phyloP scores from a whole-genome alignment of 73 alveolate genomes.

The Diophrys appendiculata region DNA sequence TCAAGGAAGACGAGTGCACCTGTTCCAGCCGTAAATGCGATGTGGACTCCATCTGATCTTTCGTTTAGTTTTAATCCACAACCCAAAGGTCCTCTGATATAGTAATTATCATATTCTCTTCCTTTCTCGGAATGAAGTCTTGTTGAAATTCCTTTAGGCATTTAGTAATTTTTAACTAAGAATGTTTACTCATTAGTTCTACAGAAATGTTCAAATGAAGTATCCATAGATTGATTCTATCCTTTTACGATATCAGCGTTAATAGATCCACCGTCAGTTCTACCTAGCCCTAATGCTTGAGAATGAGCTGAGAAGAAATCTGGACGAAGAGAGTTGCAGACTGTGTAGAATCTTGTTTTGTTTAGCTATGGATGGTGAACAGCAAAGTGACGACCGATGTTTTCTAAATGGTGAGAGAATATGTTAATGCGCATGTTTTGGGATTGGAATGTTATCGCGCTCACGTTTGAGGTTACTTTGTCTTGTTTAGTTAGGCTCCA shows the following conservation, averaged over 20 bases:
- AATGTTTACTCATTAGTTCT: background rate
- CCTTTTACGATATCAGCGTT: no score
- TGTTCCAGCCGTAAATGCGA: conserved; percentile 36
- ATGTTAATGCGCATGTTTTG: background rate
- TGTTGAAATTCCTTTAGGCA: background rate
- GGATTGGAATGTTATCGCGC: background rate
- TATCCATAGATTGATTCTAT: no score
- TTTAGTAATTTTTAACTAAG: background rate
- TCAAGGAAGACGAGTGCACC: conserved; percentile 43
- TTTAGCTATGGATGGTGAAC: background rate
- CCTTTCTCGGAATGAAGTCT: background rate
- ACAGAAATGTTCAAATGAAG: no score
- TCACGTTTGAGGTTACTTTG: background rate
- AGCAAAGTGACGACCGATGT: conserved; percentile 10
- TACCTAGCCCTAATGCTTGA: no score
- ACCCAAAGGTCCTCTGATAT: conserved; percentile 44
- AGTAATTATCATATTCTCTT: background rate
- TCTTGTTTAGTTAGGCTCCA: background rate
- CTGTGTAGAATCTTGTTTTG: background rate
- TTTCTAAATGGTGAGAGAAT: background rate
- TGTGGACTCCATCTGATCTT: conserved; percentile 17
- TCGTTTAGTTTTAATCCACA: conserved; percentile 24
- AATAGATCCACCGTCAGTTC: no score
- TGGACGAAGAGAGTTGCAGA: background rate
- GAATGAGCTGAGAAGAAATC: background rate